Evolutionary conservation across 2,329 filamentous ascomycete genomes (phyloP).

Genomic region (Ceratocystis diversiconidia): DNA sequence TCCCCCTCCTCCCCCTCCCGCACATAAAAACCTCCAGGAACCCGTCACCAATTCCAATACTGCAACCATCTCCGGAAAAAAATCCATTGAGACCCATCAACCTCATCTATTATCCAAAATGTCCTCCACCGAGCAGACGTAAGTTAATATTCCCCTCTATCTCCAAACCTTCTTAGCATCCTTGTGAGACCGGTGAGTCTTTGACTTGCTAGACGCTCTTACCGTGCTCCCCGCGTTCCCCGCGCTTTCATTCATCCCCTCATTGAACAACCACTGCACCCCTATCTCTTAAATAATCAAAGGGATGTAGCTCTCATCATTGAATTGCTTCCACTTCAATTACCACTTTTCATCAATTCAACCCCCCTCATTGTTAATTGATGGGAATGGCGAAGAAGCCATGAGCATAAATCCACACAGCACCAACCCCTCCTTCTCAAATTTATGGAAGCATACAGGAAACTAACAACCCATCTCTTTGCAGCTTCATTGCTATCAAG

Average conservation of each 20-base stretch:
- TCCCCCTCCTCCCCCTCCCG: constrained; percentile 6
- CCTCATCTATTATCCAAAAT: constrained; percentile 21
- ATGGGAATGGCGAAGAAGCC: constrained; percentile 3
- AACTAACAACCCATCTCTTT: constrained; percentile 7
- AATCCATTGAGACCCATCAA: constrained; percentile 8
- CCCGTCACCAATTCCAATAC: constrained; percentile 10
- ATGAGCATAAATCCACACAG: constrained; percentile 20
- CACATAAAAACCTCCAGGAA: constrained; percentile 14
- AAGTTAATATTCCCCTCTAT: constrained; percentile 28
- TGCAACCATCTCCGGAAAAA: constrained; percentile 12
- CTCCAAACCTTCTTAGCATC: neutral
- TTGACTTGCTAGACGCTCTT: neutral
- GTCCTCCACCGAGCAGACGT: constrained; percentile 52
- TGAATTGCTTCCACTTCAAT: neutral
- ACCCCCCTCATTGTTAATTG: neutral
- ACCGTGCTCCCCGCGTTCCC: neutral
- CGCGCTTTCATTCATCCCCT: neutral
- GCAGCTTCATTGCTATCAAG: constrained; percentile 99
- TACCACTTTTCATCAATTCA: neutral
- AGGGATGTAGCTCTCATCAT: no score
- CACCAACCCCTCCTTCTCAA: constrained; percentile 21
- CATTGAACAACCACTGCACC: neutral
- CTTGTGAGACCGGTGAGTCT: constrained; percentile 17
- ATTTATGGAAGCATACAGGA: neutral
- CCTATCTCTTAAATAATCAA: no score